Evolutionary conservation across 306 rosid genomes (phyloP).

Genomic region (Phaseolus lunatus): DNA sequence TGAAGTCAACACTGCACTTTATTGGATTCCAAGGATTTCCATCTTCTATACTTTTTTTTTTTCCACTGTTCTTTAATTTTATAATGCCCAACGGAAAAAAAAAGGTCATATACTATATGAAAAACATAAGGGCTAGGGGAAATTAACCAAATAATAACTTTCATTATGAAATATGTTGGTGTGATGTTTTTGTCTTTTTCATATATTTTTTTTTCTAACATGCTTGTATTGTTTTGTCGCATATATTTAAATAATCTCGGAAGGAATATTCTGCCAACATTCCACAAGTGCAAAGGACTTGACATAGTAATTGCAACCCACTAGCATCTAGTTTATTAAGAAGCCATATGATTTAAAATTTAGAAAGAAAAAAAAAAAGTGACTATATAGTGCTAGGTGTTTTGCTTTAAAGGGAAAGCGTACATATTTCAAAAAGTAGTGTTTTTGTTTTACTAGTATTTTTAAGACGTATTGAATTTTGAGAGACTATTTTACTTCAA

Average conservation of each 20-base stretch:
- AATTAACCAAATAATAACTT: neutral
- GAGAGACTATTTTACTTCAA: neutral
- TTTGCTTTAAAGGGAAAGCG: neutral
- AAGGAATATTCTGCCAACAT: conserved; percentile 16
- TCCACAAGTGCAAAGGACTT: neutral
- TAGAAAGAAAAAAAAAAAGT: neutral
- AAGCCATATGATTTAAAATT: neutral
- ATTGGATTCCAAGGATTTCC: conserved; percentile 43
- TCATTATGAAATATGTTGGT: conserved; percentile 28
- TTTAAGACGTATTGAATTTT: neutral
- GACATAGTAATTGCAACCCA: neutral
- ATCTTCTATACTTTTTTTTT: conserved; percentile 28
- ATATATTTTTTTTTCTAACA: conserved; percentile 21
- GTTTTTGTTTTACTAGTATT: neutral
- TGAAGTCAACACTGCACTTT: conserved; percentile 56
- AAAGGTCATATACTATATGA: neutral
- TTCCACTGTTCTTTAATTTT: conserved; percentile 22
- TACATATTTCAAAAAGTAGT: neutral
- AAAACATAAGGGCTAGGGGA: neutral
- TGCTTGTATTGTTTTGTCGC: conserved; percentile 17
- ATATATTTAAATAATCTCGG: neutral
- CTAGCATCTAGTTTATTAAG: neutral
- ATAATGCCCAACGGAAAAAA: conserved; percentile 1
- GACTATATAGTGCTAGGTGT: neutral
- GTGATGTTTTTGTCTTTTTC: conserved; percentile 27